These are phyloP conservation scores for Suillus brevipes DNA, from an alignment of 768 basidiomycete species.

Conservation along the genomic window DNA sequence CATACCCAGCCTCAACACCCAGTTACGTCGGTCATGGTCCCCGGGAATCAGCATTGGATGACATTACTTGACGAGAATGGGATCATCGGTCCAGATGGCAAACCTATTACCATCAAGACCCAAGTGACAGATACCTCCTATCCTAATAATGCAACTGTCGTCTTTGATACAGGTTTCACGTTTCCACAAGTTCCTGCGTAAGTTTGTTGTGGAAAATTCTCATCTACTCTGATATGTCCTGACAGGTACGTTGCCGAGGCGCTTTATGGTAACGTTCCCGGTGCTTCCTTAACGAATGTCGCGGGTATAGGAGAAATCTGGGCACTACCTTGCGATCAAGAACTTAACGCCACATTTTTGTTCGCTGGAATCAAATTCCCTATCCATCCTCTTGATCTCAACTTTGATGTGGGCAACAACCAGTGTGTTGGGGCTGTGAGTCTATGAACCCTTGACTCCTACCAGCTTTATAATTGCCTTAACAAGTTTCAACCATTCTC, in stretches of 20 bases:
- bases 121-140: constrained; percentile 45
- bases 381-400: constrained; percentile 67
- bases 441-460: not conserved
- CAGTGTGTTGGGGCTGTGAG: constrained; percentile 48
- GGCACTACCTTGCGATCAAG: constrained; percentile 61
- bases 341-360: constrained; percentile 65
- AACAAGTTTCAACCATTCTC: constrained; percentile 69
- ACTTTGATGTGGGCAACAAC: constrained; percentile 25
- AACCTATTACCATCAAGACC: constrained; percentile 45
- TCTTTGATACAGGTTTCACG: constrained; percentile 72
- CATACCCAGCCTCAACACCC: constrained; percentile 50
- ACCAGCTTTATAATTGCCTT: constrained; percentile 1
- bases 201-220: constrained; percentile 8
- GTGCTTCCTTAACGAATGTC: constrained; percentile 48
- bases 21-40: constrained; percentile 41
- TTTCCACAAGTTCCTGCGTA: constrained; percentile 62
- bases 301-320: constrained; percentile 48
- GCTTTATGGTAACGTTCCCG: constrained; percentile 57
- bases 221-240: constrained; percentile 16
- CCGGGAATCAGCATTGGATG: constrained; percentile 63
- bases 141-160: constrained; percentile 51
- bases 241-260: constrained; percentile 54
- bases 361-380: constrained; percentile 59
- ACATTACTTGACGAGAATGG: constrained; percentile 61
- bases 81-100: constrained; percentile 61